Conservation (phyloP, 1,284 basidiomycete species). For the Takashimella tepidaria region DNA sequence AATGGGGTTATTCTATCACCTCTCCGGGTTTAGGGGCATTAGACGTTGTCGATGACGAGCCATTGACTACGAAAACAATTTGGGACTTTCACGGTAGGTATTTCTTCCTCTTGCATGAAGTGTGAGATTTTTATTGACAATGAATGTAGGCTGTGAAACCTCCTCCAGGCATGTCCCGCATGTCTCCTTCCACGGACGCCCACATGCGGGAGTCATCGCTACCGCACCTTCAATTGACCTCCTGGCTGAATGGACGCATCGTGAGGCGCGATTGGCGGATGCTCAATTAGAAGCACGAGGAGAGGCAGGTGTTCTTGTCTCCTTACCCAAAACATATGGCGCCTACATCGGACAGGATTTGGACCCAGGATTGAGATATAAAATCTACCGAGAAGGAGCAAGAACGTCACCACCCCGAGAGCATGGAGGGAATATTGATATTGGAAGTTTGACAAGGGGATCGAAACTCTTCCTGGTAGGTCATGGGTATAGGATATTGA, state of each 20-base stretch:
- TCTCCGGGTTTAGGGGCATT: constrained; percentile 13
- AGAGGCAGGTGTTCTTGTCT: constrained; percentile 55
- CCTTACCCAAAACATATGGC: constrained; percentile 59
- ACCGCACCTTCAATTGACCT: constrained; percentile 69
- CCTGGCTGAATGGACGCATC: constrained; percentile 65
- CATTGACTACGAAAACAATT: constrained; percentile 67
- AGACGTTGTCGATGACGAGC: constrained; percentile 25
- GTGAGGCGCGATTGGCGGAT: constrained; percentile 64
- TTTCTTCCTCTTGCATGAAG: no score
- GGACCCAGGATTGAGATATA: constrained; percentile 51
- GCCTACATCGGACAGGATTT: constrained; percentile 63
- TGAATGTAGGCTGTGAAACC: constrained; percentile 64
- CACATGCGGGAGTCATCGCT: constrained; percentile 69
- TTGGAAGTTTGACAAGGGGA: constrained; percentile 63
- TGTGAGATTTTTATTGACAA: no score
- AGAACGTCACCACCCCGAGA: constrained; percentile 70
- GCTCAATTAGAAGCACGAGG: constrained; percentile 44
- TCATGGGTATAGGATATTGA: no score
- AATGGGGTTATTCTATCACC: constrained; percentile 69
- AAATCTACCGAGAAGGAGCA: constrained; percentile 64
- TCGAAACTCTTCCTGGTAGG: constrained; percentile 20
- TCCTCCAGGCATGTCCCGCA: constrained; percentile 70
- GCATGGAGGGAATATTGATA: constrained; percentile 78
- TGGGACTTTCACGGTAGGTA: constrained; percentile 76
- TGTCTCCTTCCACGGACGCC: constrained; percentile 70